phyloP scores from a whole-genome alignment of 1,139 yeast species.

The Eremothecium gossypii region DNA sequence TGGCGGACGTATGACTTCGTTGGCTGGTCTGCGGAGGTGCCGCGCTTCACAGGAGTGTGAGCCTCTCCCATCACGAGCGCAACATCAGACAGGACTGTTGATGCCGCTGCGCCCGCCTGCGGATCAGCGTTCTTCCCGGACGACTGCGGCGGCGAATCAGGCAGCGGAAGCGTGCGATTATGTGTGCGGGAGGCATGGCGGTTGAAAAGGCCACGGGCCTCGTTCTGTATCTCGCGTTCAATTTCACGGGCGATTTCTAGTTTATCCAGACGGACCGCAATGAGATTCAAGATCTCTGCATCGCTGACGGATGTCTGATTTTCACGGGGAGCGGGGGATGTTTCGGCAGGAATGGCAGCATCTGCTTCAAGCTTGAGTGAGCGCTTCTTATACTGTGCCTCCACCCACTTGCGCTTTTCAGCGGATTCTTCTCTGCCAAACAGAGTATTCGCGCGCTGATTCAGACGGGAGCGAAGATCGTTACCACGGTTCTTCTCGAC shows the following conservation, averaged over 20 bases:
- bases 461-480: constrained; percentile 70
- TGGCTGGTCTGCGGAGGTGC: no score
- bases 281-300: constrained; percentile 23
- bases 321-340: constrained; percentile 1
- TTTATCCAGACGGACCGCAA: constrained; percentile 20
- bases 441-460: constrained; percentile 56
- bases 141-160: no score
- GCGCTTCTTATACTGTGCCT: constrained; percentile 59
- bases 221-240: constrained; percentile 22
- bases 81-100: no score
- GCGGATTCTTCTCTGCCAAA: constrained; percentile 56
- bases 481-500: constrained; percentile 77
- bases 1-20: no score
- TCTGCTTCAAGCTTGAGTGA: constrained; percentile 41
- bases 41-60: no score
- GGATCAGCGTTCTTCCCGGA: no score
- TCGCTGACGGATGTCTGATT: constrained; percentile 20
- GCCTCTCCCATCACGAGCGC: no score
- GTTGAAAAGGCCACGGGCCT: constrained; percentile 4
- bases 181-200: no score
- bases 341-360: neutral
- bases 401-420: constrained; percentile 65
- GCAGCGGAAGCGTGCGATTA: no score
- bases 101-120: no score
- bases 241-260: constrained; percentile 24